Conservation (phyloP, 768 basidiomycete genomes). For the Coprinopsis strossmayeri region DNA sequence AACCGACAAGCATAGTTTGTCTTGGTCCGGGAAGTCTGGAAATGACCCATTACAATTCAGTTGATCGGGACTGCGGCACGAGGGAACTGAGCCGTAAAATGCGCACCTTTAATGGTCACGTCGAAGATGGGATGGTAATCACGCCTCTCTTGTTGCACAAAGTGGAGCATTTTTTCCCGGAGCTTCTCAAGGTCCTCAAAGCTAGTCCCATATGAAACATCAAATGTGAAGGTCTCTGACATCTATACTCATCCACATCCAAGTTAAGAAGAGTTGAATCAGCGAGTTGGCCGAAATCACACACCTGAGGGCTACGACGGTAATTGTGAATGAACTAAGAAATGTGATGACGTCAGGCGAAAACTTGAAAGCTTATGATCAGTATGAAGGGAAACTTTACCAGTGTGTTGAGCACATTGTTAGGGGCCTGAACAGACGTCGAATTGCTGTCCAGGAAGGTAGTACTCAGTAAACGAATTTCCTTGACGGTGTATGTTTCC, state of each 20-base stretch:
- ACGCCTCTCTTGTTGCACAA: constrained; percentile 61
- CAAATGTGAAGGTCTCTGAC: constrained; percentile 77
- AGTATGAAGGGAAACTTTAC: constrained; percentile 24
- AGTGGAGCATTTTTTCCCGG: constrained; percentile 73
- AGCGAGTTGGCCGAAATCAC: constrained; percentile 10
- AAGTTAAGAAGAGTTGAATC: constrained; percentile 1
- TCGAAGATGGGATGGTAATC: constrained; percentile 78
- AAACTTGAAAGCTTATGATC: background rate
- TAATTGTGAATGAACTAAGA: constrained; percentile 63
- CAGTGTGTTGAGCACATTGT: constrained; percentile 49
- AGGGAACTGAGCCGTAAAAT: background rate
- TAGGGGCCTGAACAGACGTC: constrained; percentile 65
- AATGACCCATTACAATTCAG: no score
- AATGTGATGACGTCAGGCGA: background rate
- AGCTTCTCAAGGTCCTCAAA: constrained; percentile 79
- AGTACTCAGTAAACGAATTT: constrained; percentile 79
- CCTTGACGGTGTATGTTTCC: constrained; percentile 71
- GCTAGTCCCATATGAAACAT: constrained; percentile 69
- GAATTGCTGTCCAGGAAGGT: constrained; percentile 59
- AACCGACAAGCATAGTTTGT: constrained; percentile 67
- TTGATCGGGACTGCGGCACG: background rate
- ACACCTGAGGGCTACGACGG: constrained; percentile 62
- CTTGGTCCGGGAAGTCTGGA: constrained; percentile 70
- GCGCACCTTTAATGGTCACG: constrained; percentile 54
- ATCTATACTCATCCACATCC: constrained; percentile 32